These are phyloP conservation scores for Blyttiomyces sp. DNA, from an alignment of 371 early-diverging fungal species.

Conservation along the genomic window DNA sequence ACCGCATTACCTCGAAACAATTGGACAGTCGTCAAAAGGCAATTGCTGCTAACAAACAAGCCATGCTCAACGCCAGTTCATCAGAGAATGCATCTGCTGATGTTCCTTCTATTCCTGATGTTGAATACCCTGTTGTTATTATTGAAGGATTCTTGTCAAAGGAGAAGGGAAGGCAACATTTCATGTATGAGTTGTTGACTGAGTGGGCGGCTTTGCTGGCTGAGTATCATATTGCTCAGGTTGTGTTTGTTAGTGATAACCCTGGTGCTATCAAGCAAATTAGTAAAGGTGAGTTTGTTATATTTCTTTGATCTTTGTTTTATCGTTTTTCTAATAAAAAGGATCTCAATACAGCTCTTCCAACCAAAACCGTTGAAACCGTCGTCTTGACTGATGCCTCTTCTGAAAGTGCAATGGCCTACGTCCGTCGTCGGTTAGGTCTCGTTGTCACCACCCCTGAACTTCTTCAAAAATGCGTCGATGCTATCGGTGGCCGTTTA, in stretches of 20 bases:
- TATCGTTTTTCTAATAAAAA: neutral
- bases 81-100: neutral
- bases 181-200: constrained; percentile 68
- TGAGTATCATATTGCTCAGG: constrained; percentile 69
- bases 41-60: neutral
- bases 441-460: constrained; percentile 39
- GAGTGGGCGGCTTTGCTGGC: constrained; percentile 48
- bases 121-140: constrained; percentile 77
- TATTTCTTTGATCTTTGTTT: neutral
- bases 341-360: constrained; percentile 52
- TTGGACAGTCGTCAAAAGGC: neutral
- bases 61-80: neutral
- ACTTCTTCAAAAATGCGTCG: constrained; percentile 53
- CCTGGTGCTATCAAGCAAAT: constrained; percentile 67
- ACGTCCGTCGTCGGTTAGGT: constrained; percentile 60
- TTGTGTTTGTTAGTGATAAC: constrained; percentile 82
- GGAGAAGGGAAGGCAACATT: constrained; percentile 55
- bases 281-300: constrained; percentile 52
- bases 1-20: constrained; percentile 23
- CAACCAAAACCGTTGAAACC: constrained; percentile 71
- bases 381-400: constrained; percentile 70
- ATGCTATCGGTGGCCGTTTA: constrained; percentile 81
- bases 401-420: constrained; percentile 58
- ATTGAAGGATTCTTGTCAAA: constrained; percentile 81
- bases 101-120: constrained; percentile 10